Conservation (phyloP, 148 eudicot species). For the Pouteria glomerata region DNA sequence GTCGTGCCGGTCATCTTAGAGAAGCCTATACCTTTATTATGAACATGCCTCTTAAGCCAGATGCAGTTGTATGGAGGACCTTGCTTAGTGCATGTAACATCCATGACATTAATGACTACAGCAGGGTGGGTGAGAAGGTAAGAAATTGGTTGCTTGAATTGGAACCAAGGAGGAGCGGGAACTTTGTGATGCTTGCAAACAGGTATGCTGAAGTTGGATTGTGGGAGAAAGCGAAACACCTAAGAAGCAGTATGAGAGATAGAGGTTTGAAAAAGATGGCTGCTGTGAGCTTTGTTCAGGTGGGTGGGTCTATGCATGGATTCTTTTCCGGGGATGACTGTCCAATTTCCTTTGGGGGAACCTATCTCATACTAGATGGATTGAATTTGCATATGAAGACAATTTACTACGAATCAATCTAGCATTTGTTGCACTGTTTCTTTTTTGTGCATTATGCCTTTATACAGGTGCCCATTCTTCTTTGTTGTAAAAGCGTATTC, state of each 20-base stretch:
- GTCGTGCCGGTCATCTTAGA: constrained; percentile 39
- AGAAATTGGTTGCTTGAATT: constrained; percentile 24
- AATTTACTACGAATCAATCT: constrained; percentile 9
- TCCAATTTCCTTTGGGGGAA: constrained; percentile 15
- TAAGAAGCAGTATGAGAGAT: constrained; percentile 31
- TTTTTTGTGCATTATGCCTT: not conserved
- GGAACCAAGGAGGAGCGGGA: constrained; percentile 47
- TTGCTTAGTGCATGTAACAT: constrained; percentile 41
- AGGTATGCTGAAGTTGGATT: constrained; percentile 43
- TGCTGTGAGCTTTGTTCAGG: constrained; percentile 47
- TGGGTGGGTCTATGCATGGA: constrained; percentile 31
- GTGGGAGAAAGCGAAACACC: constrained; percentile 37
- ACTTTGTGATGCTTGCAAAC: constrained; percentile 42
- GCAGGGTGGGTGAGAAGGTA: constrained; percentile 29
- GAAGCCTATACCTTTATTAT: constrained; percentile 38
- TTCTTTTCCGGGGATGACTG: constrained; percentile 36
- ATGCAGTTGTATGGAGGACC: constrained; percentile 49
- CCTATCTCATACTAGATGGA: constrained; percentile 24
- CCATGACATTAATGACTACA: constrained; percentile 28
- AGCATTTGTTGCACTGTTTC: not conserved
- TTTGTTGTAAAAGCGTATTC: not conserved
- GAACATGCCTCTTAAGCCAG: constrained; percentile 38
- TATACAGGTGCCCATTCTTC: not conserved
- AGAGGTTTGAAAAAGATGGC: constrained; percentile 40
- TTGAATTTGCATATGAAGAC: constrained; percentile 38